phyloP scores from a whole-genome alignment of 345 rosid genomes.

The Rhizophora mangle region DNA sequence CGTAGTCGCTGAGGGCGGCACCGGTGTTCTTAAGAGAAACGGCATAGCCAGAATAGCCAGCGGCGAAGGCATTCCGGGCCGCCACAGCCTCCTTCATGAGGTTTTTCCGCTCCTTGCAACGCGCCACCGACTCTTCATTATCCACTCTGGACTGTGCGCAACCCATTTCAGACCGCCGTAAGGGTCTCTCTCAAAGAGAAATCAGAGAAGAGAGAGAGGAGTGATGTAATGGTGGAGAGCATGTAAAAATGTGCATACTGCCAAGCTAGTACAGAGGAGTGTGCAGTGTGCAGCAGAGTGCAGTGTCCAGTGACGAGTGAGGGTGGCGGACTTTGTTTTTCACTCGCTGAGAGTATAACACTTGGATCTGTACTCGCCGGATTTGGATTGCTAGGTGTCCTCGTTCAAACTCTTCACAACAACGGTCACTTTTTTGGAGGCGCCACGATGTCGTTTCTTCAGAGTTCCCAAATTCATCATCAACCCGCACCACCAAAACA shows the following conservation, averaged over 20 bases:
- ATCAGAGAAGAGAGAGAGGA: not conserved
- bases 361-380: constrained; percentile 29
- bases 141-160: constrained; percentile 91
- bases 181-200: not conserved
- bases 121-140: constrained; percentile 76
- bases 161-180: constrained; percentile 44
- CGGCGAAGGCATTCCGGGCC: constrained; percentile 79
- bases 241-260: not conserved
- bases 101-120: constrained; percentile 72
- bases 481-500: too few species aligned
- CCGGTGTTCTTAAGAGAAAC: constrained; percentile 76
- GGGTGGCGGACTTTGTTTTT: not conserved
- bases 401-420: constrained; percentile 15
- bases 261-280: not conserved
- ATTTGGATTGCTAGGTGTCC: constrained; percentile 19
- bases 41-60: constrained; percentile 74
- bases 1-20: constrained; percentile 90
- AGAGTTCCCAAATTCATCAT: too few species aligned
- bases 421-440: constrained; percentile 74
- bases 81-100: constrained; percentile 81
- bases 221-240: not conserved
- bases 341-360: constrained; percentile 23
- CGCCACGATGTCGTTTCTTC: too few species aligned
- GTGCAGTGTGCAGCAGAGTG: not conserved
- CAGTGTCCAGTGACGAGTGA: not conserved